phyloP scores from a whole-genome alignment of 225 moss, liverwort and hornwort species.

The Neckera pumila region DNA sequence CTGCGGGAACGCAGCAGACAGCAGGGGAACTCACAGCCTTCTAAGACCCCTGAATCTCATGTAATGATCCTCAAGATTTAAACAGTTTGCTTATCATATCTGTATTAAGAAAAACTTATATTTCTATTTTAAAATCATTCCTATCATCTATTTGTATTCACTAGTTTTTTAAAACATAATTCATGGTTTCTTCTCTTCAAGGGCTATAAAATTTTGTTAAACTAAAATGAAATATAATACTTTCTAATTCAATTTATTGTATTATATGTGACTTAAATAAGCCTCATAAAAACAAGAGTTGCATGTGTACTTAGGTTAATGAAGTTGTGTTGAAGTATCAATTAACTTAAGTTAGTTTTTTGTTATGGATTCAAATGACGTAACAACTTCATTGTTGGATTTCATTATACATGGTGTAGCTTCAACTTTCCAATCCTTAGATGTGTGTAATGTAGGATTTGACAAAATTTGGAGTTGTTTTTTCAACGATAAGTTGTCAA shows the following conservation, averaged over 20 bases:
- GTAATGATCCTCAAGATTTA: fast-evolving
- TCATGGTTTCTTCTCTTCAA: not conserved
- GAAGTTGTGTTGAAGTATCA: not conserved
- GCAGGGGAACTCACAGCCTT: too few relatives aligned
- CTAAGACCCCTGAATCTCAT: too few relatives aligned
- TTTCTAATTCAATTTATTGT: not conserved
- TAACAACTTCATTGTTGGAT: fast-evolving
- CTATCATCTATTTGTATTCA: not conserved
- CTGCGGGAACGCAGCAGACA: too few relatives aligned
- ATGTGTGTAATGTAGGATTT: not conserved
- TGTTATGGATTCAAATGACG: not conserved
- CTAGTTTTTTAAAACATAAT: not conserved
- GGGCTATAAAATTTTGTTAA: not conserved
- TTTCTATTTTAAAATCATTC: not conserved
- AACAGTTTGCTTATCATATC: not conserved
- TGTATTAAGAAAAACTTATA: not conserved
- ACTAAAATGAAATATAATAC: not conserved
- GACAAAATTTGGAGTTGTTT: not conserved
- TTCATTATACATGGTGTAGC: too few relatives aligned
- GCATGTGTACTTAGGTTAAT: fast-evolving
- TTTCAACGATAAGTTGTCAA: not conserved
- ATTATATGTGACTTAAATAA: not conserved
- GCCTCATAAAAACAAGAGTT: not conserved
- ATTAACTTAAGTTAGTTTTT: not conserved
- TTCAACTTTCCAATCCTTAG: not conserved